Conservation (phyloP, 192 early-diverging fungal species). For the Allomyces arbusculus region DNA sequence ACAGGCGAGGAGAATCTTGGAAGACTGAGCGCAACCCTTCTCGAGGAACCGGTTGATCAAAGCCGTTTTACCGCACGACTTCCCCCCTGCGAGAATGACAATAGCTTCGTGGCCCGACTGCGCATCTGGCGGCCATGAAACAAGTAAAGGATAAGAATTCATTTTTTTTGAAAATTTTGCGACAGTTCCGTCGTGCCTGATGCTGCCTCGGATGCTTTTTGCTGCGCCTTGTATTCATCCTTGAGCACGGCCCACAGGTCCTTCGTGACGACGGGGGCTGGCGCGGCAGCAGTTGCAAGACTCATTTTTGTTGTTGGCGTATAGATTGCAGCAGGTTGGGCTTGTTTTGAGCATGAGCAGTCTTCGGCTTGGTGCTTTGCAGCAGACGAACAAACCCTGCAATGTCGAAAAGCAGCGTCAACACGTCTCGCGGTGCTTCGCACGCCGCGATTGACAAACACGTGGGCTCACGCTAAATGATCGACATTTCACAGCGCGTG, state of each 20-base stretch:
- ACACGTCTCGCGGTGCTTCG: too few species aligned
- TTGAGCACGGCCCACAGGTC: neutral
- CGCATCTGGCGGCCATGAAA: neutral
- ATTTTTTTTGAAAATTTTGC: neutral
- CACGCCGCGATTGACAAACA: too few species aligned
- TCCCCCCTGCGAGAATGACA: neutral
- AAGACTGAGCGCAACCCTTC: neutral
- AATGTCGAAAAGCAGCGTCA: too few species aligned
- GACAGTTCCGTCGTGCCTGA: neutral
- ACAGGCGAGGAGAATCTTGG: neutral
- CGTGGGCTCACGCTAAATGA: too few species aligned
- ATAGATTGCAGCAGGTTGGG: too few species aligned
- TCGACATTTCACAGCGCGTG: too few species aligned
- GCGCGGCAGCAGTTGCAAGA: too few species aligned
- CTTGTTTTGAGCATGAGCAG: too few species aligned
- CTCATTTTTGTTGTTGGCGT: too few species aligned
- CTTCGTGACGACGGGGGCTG: neutral
- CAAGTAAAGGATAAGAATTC: neutral
- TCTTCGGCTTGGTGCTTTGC: too few species aligned
- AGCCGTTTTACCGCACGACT: neutral
- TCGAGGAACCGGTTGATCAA: neutral
- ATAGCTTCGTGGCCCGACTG: neutral
- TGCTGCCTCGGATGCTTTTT: neutral
- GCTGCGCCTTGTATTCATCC: neutral
- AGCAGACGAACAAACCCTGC: too few species aligned